phyloP scores from a whole-genome alignment of 2,329 filamentous ascomycete species.

The Fusarium compactum region DNA sequence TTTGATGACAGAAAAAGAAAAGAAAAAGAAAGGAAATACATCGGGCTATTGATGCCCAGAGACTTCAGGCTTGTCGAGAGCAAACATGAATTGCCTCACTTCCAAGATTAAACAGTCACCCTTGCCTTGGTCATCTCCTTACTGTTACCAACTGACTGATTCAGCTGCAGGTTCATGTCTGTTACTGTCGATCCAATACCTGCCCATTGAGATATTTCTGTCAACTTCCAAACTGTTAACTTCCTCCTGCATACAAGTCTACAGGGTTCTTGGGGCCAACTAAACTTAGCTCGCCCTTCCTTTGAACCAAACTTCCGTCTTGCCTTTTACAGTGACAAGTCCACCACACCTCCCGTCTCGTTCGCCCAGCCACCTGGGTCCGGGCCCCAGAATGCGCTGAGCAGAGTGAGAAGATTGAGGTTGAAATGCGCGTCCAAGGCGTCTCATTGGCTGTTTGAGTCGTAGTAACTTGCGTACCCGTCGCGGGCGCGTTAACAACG shows the following conservation, averaged over 20 bases:
- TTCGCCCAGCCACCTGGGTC: conserved; percentile 45
- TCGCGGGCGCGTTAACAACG: conserved; percentile 44
- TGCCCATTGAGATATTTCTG: conserved; percentile 34
- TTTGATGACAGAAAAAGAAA: conserved; percentile 39
- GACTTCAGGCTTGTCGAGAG: conserved; percentile 2
- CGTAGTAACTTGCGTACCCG: conserved; percentile 24
- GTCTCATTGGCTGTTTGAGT: conserved; percentile 33
- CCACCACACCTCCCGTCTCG: conserved; percentile 21
- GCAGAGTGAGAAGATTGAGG: conserved; percentile 31
- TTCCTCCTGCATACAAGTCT: conserved; percentile 19
- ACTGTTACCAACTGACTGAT: background rate
- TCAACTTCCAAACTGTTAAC: conserved; percentile 18
- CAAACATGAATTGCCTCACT: conserved; percentile 5
- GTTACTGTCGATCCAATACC: conserved; percentile 33
- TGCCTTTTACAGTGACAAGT: conserved; percentile 21
- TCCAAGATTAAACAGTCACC: conserved; percentile 3
- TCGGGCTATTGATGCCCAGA: conserved; percentile 1
- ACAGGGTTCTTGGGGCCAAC: conserved; percentile 36
- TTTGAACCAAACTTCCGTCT: conserved; percentile 21
- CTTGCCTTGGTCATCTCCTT: conserved; percentile 24
- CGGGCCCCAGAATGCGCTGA: conserved; percentile 31
- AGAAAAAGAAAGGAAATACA: conserved; percentile 6
- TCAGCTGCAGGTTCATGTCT: conserved; percentile 18
- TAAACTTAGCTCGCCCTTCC: conserved; percentile 39
- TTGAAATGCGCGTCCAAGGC: conserved; percentile 40